Conservation (phyloP, 805 yeast species). For the Saturnispora diversa region DNA sequence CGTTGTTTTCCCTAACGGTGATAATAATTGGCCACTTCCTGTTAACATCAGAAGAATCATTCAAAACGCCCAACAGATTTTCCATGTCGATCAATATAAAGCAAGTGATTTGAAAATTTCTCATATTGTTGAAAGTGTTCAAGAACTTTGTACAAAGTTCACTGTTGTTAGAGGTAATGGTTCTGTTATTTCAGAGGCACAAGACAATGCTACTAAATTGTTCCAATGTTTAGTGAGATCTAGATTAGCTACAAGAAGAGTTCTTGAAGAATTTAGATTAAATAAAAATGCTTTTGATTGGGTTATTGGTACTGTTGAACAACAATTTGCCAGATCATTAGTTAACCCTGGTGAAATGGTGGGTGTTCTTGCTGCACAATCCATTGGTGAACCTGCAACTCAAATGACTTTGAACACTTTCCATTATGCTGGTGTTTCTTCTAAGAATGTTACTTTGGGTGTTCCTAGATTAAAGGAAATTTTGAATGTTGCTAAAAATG, state of each 20-base stretch:
- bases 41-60: conserved; percentile 93
- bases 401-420: conserved; percentile 95
- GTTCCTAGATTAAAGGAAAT: conserved; percentile 97
- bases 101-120: conserved; percentile 84
- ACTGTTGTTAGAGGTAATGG: conserved; percentile 79
- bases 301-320: conserved; percentile 90
- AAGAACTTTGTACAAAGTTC: conserved; percentile 56
- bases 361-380: conserved; percentile 95
- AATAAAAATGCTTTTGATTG: conserved; percentile 86
- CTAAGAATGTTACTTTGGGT: conserved; percentile 97
- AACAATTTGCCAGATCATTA: conserved; percentile 84
- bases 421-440: conserved; percentile 98
- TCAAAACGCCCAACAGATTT: conserved; percentile 95
- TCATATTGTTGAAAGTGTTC: conserved; percentile 70
- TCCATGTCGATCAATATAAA: conserved; percentile 83
- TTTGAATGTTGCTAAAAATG: conserved; percentile 94
- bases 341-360: conserved; percentile 99
- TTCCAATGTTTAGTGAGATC: conserved; percentile 92
- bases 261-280: conserved; percentile 82
- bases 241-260: conserved; percentile 82
- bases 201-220: conserved; percentile 79
- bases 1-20: conserved; percentile 85
- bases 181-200: conserved; percentile 70
- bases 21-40: conserved; percentile 94
- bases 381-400: conserved; percentile 97